These are phyloP conservation scores for Candida pini DNA, from an alignment of 805 yeast species.

Conservation along the genomic window DNA sequence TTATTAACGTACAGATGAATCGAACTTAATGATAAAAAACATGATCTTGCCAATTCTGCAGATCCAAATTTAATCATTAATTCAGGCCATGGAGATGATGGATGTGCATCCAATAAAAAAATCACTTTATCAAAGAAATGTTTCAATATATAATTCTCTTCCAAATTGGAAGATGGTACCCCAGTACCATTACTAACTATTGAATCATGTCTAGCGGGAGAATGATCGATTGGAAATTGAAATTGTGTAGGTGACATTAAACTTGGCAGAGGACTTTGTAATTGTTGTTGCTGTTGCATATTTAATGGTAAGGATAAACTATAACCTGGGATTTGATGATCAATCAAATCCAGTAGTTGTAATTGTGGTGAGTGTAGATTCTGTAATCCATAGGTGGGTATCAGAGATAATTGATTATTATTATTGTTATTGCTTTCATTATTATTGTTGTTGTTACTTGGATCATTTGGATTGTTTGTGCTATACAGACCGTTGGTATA, in stretches of 20 bases:
- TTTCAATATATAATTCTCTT: constrained; percentile 49
- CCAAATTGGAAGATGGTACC: constrained; percentile 13
- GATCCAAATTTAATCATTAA: constrained; percentile 52
- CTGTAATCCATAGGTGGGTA: constrained; percentile 8
- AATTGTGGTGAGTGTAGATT: constrained; percentile 4
- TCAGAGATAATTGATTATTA: constrained; percentile 1
- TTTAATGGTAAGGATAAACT: neutral
- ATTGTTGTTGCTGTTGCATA: constrained; percentile 1
- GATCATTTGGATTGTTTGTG: neutral
- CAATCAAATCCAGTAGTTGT: neutral
- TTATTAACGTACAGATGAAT: constrained; percentile 52
- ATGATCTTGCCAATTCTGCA: constrained; percentile 51
- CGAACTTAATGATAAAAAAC: constrained; percentile 51
- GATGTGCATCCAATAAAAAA: constrained; percentile 53
- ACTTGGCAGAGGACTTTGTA: too few relatives aligned
- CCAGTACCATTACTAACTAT: neutral
- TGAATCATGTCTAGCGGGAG: too few relatives aligned
- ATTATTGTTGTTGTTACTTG: constrained; percentile 11
- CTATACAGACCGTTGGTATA: constrained; percentile 8
- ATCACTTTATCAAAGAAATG: constrained; percentile 51
- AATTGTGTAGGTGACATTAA: too few relatives aligned
- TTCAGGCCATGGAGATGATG: constrained; percentile 58
- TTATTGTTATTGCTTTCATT: constrained; percentile 12
- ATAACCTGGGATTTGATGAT: neutral
- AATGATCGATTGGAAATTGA: too few relatives aligned